Evolutionary conservation across 768 basidiomycete genomes (phyloP), one percentile per base, ranked within the genome.

Genomic region (Amanita jacksonii): DNA sequence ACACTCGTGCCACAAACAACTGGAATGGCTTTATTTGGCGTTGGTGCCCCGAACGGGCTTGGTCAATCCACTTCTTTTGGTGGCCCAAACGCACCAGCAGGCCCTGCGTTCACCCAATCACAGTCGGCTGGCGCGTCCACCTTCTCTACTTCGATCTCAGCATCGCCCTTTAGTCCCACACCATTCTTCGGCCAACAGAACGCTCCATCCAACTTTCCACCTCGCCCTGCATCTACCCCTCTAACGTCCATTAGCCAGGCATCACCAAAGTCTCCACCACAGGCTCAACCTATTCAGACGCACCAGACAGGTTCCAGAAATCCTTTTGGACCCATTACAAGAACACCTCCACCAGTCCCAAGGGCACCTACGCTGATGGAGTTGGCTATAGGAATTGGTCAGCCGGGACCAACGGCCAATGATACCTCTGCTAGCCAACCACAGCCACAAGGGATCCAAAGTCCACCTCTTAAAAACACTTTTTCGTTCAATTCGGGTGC

Each of bases 231-330:
- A 0, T 88, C 87, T 1, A 85, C 86, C 1, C 87, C 87, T 7
- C 68, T 83, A 16, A 73, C 71, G 4, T 63, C 67, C 13, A 54
- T 67, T 28, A 54, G 51, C 36, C 58, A 49, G 25, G 52, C 53
- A 54, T 44, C 56, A 43, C 33, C 50, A 23, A 54, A 56, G 5
- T 64, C 71, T 5, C 72, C 73, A 4, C 70, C 73, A 28, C 51
- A 65, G 3, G 67, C 72, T 2, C 78, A 81, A 54, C 78, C 80
- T 5, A 73, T 97, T 20, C 81, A 78, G 53, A 72, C 91, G 5
- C 93, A 98, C 59, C 79, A 85, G 58, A 99, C 96, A 3, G 94
- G 96, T 20, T 88, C 89, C 5, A 81, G 79, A 52, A 99, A 99
- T 70, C 96, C 96, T 3, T 99, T 99, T 51, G 93, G 91, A 5